Evolutionary conservation across 352 stramenopile genomes (phyloP).

Genomic region (Phytophthora colocasiae): DNA sequence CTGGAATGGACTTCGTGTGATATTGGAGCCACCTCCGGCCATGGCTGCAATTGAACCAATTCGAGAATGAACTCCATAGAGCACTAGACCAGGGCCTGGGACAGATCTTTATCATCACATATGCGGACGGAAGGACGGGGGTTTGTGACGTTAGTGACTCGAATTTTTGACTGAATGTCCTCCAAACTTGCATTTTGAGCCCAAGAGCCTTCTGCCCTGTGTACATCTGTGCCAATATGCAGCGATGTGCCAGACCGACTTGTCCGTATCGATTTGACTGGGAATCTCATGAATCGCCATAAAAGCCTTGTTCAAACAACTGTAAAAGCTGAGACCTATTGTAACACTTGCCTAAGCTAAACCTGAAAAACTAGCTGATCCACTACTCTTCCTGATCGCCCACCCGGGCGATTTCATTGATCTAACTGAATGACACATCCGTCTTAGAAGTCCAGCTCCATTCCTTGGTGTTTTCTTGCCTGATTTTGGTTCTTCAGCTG

Average conservation of each 20-base stretch:
- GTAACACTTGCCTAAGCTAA: not conserved
- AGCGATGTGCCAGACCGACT: slow-evolving; percentile 18
- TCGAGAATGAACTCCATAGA: slow-evolving; percentile 7
- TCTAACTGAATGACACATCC: slow-evolving; percentile 19
- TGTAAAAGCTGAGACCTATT: not conserved
- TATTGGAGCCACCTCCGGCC: not conserved
- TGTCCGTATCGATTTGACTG: slow-evolving; percentile 8
- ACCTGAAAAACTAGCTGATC: slow-evolving; percentile 11
- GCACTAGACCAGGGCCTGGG: not conserved
- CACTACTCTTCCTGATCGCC: slow-evolving; percentile 9
- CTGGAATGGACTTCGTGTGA: slow-evolving; percentile 31
- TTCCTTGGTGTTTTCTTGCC: slow-evolving; percentile 7
- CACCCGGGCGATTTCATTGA: slow-evolving; percentile 13
- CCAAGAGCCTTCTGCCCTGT: slow-evolving; percentile 12
- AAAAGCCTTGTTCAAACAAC: not conserved
- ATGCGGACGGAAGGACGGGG: not conserved
- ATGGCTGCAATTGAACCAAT: slow-evolving; percentile 2
- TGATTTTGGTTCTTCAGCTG: slow-evolving; percentile 5
- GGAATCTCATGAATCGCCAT: not conserved
- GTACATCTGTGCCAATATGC: slow-evolving; percentile 18
- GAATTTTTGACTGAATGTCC: too few relatives aligned
- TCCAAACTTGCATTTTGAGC: not conserved
- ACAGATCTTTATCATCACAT: slow-evolving; percentile 6
- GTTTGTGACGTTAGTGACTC: slow-evolving; percentile 14
- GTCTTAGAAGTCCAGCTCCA: slow-evolving; percentile 5